Evolutionary conservation across 2,329 filamentous ascomycete genomes (phyloP), one percentile per base, ranked within the genome.

Genomic region (Pseudopyrenochaeta lycopersici): DNA sequence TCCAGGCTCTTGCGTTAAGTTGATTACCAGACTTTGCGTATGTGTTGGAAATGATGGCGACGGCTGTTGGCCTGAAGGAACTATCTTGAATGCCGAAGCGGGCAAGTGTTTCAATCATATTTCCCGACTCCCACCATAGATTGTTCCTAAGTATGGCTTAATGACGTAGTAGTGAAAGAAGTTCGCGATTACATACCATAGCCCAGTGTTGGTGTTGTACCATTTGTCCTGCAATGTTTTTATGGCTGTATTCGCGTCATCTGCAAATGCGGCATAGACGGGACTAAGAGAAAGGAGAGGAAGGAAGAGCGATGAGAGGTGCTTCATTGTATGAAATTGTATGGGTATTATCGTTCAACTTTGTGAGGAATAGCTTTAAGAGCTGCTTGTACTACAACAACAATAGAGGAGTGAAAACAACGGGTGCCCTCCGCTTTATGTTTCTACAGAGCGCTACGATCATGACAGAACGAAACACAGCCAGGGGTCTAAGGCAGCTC

Each of bases 71-170:
- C 42, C 67, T 71, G 60, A 70, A 76, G 20, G 58, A 54, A 5
- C 46, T 38, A 46, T 75, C 71, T 35, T 65, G 46, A 12, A 61
- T 54, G 40, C 70, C 73, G 35, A 75, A 71, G 32, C 63, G 65
- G n/a, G 68, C 70, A 15, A 75, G 60, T 2, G 68, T 66, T 23
- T 70, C 67, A n/a, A 74, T 50, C 10, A 74, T 73, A 53, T 75
- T 74, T n/a, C 66, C 73, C 1, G 68, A 73, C 36, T 76, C 64
- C 73, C 73, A 76, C 73, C 73, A 76, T n/a, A 70, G 50, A n/a
- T 71, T 52, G 21, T 60, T 47, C 50, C 63, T 67, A 31, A 2
- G 9, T 9, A 38, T 7, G 35, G 18, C 35, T 20, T 15, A 38
- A 10, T 7, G 17, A 20, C 4, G 21, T 38, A 38, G 17, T 20